A percentile compares a stretch with the other conserved stretches of the same genome.
Evolutionary conservation across 2,329 filamentous ascomycete genomes (phyloP).

Genomic region (Colletotrichum kahawae): DNA sequence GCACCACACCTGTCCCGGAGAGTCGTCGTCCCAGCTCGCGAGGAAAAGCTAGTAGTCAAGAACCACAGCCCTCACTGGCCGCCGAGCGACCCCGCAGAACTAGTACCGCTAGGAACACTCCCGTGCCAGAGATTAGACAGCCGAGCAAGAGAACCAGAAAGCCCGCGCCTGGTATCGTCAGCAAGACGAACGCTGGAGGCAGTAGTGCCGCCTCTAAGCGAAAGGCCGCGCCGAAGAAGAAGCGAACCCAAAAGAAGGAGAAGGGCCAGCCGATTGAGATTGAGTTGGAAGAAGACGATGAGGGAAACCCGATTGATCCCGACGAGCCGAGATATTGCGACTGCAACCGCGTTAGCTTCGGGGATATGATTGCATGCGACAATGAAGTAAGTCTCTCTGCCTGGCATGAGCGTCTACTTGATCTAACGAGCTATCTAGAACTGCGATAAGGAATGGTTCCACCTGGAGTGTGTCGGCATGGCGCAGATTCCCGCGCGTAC

Average conservation of each 20-base stretch:
- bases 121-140: slow-evolving; percentile 51
- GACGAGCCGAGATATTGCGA: slow-evolving; percentile 79
- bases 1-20: slow-evolving; percentile 44
- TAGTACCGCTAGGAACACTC: slow-evolving; percentile 63
- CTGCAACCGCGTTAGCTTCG: slow-evolving; percentile 81
- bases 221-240: slow-evolving; percentile 73
- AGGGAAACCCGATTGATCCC: slow-evolving; percentile 74
- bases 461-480: slow-evolving; percentile 77
- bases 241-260: slow-evolving; percentile 52
- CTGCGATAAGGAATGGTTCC: slow-evolving; percentile 87
- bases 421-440: slow-evolving; percentile 43
- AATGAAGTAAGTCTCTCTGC: slow-evolving; percentile 67
- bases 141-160: slow-evolving; percentile 67
- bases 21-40: slow-evolving; percentile 55
- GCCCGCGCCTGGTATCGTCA: slow-evolving; percentile 76
- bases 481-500: slow-evolving; percentile 71
- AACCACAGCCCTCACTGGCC: slow-evolving; percentile 53
- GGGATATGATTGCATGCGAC: slow-evolving; percentile 84
- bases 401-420: slow-evolving; percentile 6
- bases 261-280: slow-evolving; percentile 48
- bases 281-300: slow-evolving; percentile 67
- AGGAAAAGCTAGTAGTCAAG: slow-evolving; percentile 57
- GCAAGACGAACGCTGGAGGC: slow-evolving; percentile 63
- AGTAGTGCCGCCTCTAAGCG: slow-evolving; percentile 74
- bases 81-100: slow-evolving; percentile 59